Evolutionary conservation across 768 basidiomycete species (phyloP).

Genomic region (Suillus tomentosus): DNA sequence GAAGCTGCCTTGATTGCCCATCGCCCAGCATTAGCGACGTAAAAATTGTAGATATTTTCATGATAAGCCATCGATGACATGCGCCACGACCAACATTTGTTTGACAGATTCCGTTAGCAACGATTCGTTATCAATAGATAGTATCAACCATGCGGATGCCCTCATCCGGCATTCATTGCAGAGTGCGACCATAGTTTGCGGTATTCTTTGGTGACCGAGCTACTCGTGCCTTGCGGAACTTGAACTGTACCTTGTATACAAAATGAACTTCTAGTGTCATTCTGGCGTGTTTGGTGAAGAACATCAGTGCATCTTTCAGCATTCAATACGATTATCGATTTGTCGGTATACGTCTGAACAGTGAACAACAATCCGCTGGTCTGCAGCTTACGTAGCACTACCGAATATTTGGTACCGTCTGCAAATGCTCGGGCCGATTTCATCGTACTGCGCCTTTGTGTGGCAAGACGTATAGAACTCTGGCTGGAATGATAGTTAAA

Average conservation of each 20-base stretch:
- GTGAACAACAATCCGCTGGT: background rate
- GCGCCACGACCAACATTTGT: background rate
- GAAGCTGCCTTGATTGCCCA: background rate
- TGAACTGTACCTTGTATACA: background rate
- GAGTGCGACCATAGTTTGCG: background rate
- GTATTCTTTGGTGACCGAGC: background rate
- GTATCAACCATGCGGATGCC: background rate
- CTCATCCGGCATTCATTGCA: background rate
- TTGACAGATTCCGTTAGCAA: background rate
- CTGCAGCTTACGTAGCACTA: slow-evolving; percentile 62
- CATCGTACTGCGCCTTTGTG: slow-evolving; percentile 93
- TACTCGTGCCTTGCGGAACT: background rate
- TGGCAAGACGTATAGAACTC: slow-evolving; percentile 96
- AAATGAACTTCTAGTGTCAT: background rate
- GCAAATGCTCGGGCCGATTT: slow-evolving; percentile 90
- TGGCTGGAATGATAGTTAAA: slow-evolving; percentile 51
- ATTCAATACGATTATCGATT: slow-evolving; percentile 4
- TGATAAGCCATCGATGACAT: background rate
- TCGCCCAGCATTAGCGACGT: background rate
- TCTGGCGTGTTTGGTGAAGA: background rate
- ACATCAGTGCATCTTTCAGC: background rate
- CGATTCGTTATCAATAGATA: background rate
- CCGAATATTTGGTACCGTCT: slow-evolving; percentile 93
- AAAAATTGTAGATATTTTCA: background rate
- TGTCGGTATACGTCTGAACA: background rate